Conservation (phyloP, 2,329 filamentous ascomycete genomes). For the Xylaria arbuscula region DNA sequence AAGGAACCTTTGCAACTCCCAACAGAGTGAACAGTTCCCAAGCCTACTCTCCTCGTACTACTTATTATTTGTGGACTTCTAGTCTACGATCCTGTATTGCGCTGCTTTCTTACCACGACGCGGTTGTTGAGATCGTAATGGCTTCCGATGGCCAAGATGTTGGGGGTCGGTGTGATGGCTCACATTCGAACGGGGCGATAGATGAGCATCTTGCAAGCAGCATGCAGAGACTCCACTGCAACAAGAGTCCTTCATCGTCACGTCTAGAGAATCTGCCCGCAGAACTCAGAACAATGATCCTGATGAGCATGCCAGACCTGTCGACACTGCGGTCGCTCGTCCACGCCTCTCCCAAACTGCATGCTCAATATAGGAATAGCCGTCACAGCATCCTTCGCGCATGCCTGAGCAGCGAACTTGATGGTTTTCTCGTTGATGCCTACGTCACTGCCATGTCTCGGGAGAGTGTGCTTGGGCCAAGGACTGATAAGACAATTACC, state of each 20-base stretch:
- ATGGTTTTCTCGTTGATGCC: slow-evolving; percentile 40
- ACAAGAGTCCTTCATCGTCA: neutral
- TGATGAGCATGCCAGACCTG: slow-evolving; percentile 38
- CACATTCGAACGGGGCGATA: neutral
- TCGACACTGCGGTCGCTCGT: slow-evolving; percentile 33
- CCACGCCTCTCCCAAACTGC: slow-evolving; percentile 39
- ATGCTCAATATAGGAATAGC: slow-evolving; percentile 37
- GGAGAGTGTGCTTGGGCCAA: slow-evolving; percentile 16
- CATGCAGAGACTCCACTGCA: neutral
- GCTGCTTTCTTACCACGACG: no score
- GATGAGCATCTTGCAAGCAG: neutral
- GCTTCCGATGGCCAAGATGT: neutral
- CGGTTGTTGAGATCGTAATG: neutral
- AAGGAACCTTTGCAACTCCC: no score
- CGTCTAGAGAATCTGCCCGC: slow-evolving; percentile 28
- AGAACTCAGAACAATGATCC: slow-evolving; percentile 28
- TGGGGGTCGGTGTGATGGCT: neutral
- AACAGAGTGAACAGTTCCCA: no score
- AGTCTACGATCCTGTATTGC: no score
- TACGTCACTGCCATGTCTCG: slow-evolving; percentile 39
- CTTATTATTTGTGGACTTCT: no score
- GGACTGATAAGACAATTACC: slow-evolving; percentile 3
- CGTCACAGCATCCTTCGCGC: slow-evolving; percentile 37
- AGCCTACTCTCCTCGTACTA: no score
- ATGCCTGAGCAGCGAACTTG: slow-evolving; percentile 37